Evolutionary conservation across 2,329 filamentous ascomycete genomes (phyloP), one percentile per base, ranked within the genome.

Genomic region (Aspergillus sp.): DNA sequence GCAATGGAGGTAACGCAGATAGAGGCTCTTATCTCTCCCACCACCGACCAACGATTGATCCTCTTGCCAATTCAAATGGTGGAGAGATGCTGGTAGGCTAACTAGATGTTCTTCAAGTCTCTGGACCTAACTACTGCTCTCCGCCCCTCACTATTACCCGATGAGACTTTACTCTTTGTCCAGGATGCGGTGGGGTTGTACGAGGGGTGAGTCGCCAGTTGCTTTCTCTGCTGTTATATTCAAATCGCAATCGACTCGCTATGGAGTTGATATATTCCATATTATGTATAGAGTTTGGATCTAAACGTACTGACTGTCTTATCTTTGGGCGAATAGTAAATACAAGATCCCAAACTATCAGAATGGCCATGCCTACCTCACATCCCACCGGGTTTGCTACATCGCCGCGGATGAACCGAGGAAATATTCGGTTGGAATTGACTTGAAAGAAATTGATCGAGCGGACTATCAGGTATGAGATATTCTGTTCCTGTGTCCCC

Each of bases 131-230:
- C 93, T 46, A 95, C 91, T 73, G 93, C 93, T 64, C 81, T 96
- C 64, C 87, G 93, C 76, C 93, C 93, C 59, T 86, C 85, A 49
- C 86, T 96, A 65, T 80, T 95, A 54, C 86, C 89, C 61, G 93
- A 96, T 76, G 93, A 98, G 78, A 86, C 88, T 56, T 77, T 97
- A 43, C 79, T 98, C 47, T 97, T 95, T 71, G 91, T 98, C 46
- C 91, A 97, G 73, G 90, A 97, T 76, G 90, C 89, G 67, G 90
- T 98, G 59, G 93, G 93, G 56, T 77, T 98, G 49, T 98, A 98
- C 73, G 89, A 97, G 77, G 93, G 93, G 90, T 95, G 77, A 71
- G 83, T 73, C 27, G 37, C 39, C 3, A 38, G 29, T 19, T 49
- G 29, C 10, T 39, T 41, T 8, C 35, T 19, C 27, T 27, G 19